Evolutionary conservation across 176 grass and related monocot species (phyloP).

Genomic region (Zea luxurians): DNA sequence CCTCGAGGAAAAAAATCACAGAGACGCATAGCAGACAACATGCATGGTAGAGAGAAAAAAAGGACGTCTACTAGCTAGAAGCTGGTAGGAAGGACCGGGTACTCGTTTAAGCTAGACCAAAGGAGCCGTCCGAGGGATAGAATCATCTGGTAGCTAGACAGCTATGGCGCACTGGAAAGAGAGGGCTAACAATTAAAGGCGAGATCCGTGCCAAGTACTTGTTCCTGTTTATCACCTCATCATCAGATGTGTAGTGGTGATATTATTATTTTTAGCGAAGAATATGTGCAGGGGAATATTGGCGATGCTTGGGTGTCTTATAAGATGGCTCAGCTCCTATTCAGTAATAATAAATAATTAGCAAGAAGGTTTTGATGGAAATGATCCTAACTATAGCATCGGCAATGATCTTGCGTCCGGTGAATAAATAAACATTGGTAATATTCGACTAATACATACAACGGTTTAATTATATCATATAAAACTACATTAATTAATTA

Average conservation of each 20-base stretch:
- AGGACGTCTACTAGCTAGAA: constrained; percentile 29
- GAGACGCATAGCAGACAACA: constrained; percentile 3
- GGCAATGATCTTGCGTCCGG: not conserved
- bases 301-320: constrained; percentile 1
- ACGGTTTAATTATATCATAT: too few relatives aligned
- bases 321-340: not conserved
- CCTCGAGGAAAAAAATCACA: not conserved
- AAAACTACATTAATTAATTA: not conserved
- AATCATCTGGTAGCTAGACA: constrained; percentile 23
- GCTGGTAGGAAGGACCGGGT: constrained; percentile 37
- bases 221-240: constrained; percentile 51
- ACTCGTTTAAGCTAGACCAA: constrained; percentile 17
- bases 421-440: not conserved
- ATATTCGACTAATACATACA: not conserved
- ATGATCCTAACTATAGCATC: not conserved
- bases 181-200: constrained; percentile 12
- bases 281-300: constrained; percentile 35
- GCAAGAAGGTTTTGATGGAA: not conserved
- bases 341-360: not conserved
- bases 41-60: constrained; percentile 13
- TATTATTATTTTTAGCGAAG: not conserved
- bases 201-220: constrained; percentile 27
- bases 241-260: constrained; percentile 2
- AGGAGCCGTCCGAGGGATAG: constrained; percentile 19
- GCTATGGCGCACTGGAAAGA: constrained; percentile 27